phyloP scores from a whole-genome alignment of 2,329 filamentous ascomycete species.

The Fusarium lateritium region DNA sequence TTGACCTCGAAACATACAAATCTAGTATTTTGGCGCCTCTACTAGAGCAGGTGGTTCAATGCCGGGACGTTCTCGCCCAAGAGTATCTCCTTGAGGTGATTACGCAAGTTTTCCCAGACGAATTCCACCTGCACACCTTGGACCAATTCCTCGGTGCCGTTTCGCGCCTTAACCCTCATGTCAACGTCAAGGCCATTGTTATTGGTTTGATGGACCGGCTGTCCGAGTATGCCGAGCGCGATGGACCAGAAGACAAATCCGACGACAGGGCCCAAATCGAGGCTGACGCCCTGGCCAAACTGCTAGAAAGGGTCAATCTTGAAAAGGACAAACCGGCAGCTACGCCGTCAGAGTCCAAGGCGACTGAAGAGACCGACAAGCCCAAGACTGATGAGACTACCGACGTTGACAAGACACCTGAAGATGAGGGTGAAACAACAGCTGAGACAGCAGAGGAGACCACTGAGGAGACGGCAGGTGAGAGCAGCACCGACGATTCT shows the following conservation, averaged over 20 bases:
- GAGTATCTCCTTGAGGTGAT: constrained; percentile 99
- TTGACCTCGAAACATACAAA: constrained; percentile 96
- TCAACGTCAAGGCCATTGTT: constrained; percentile 98
- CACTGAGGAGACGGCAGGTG: constrained; percentile 24
- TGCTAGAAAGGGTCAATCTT: constrained; percentile 84
- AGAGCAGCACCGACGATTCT: constrained; percentile 51
- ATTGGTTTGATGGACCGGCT: constrained; percentile 98
- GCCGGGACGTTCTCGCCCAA: constrained; percentile 94
- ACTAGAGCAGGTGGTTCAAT: constrained; percentile 97
- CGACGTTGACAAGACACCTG: constrained; percentile 44
- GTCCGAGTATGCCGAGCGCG: constrained; percentile 93
- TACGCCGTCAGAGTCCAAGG: constrained; percentile 38
- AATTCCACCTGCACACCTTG: constrained; percentile 96
- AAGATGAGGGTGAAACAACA: constrained; percentile 41
- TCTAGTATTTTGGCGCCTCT: constrained; percentile 89
- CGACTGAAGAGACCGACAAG: constrained; percentile 45
- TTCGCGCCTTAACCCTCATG: constrained; percentile 92
- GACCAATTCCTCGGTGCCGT: constrained; percentile 96
- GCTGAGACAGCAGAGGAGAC: constrained; percentile 45
- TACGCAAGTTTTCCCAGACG: constrained; percentile 98
- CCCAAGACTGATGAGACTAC: constrained; percentile 51
- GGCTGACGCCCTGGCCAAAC: constrained; percentile 82
- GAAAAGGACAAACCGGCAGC: constrained; percentile 64
- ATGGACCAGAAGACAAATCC: constrained; percentile 78
- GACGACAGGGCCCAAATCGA: constrained; percentile 82